Evolutionary conservation across 768 basidiomycete species (phyloP), one percentile per base, ranked within the genome.

Genomic region (Austroboletus eburneus): DNA sequence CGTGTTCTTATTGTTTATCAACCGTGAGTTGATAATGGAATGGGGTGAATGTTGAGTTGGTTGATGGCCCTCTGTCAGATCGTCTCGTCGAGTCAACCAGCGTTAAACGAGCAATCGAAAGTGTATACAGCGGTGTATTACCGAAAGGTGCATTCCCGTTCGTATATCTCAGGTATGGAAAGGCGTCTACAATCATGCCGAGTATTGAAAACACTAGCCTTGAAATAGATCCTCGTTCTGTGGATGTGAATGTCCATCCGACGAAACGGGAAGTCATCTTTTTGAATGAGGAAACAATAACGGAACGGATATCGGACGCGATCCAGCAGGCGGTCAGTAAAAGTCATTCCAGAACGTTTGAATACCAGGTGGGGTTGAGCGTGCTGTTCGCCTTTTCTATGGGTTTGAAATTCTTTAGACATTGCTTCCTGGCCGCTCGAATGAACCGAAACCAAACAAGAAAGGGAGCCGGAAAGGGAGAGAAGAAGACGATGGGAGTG

Each of bases 231-330:
- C 91, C 93, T 0, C 77, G 81, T 24, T 82, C 87, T 21, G 86
- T 99, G 16, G 96, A 99, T 57, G 94, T 97, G 44, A 99, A 99
- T 57, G 92, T 98, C 8, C 94, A 97, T 62, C 96, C 95, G 0
- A 98, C 96, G 2, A 99, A 99, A 64, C 86, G 88, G 37, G 94
- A 97, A 63, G 92, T 97, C 1, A 90, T 92, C 55, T 98, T 98
- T 58, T 65, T 97, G 40, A 81, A 96, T 51, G 92, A 98, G 63
- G 95, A 97, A 43, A 72, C 69, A 13, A 89, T 97, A 57, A 84
- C 84, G 6, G 83, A 90, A 53, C 72, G 72, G 8, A 81, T 98
- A 37, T 80, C 85, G 13, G 81, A 87, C 57, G 74, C 74, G 1
- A 72, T 97, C 3, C 87, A 91, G 52, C 67, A 76, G n/a, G 68